Evolutionary conservation across 768 basidiomycete species (phyloP), one percentile per base, ranked within the genome.

Genomic region (Podaxis pistillaris): DNA sequence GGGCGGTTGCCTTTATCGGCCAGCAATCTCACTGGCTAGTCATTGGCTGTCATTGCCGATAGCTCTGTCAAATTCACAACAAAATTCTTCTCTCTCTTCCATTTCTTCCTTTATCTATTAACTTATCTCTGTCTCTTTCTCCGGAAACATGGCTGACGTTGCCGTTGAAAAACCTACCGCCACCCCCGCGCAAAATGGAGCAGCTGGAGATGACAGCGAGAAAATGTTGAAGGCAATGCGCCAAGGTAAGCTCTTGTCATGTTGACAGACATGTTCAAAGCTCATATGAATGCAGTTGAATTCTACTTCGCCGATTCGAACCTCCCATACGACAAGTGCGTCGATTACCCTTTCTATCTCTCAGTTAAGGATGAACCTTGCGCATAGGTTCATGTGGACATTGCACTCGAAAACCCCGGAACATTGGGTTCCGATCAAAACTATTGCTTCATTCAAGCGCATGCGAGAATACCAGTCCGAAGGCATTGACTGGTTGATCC

Each of bases 291-390:
- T 37, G 54, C 60, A 97, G 96, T 96, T 69, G 92, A 95, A 72
- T 98, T 97, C 75, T 97, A 98, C 80, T 95, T 98, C 76, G 91
- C 91, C 56, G 94, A 96, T 75, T 84, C 94, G n/a, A 97, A 98
- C 75, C 84, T 98, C 58, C 96, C 96, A 1, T 94, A 85, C 66
- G 93, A 94, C 81, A 91, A 86, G 90, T 90, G 69, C 28, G 81
- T 61, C 22, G 54, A 51, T 17, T 38, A 38, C 26, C 22, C 24
- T 19, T 11, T 51, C 12, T 28, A 22, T 46, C 50, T 11, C 15
- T 2, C 5, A 13, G 9, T 30, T n/a, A 40, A 40, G 19, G 30
- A 12, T 53, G 8, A 46, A 57, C 50, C 51, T 57, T 22, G 56
- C 54, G 24, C 59, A 26, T 46, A 94, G 93, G 77, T 97, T 95